A percentile compares a stretch with the other conserved stretches of the same genome.
Evolutionary conservation across 1,139 yeast genomes (phyloP).

Genomic region (Candida glucosophila): DNA sequence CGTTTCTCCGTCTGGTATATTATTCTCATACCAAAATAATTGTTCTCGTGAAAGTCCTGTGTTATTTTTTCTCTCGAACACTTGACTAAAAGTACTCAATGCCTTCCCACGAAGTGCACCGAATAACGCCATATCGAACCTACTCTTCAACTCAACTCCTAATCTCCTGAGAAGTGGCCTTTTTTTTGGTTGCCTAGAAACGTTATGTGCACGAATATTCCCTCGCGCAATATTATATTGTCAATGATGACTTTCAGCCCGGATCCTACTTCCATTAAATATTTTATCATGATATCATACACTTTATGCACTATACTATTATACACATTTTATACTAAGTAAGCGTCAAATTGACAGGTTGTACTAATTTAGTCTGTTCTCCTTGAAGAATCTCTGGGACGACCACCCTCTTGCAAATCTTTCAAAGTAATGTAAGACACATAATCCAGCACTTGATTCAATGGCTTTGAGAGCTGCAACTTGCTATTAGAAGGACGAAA

Average conservation of each 20-base stretch:
- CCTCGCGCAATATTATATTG: too few relatives aligned
- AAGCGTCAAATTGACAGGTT: too few relatives aligned
- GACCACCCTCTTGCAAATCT: slow-evolving; percentile 28
- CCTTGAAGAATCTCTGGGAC: slow-evolving; percentile 17
- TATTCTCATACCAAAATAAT: slow-evolving; percentile 54
- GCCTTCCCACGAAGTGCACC: slow-evolving; percentile 42
- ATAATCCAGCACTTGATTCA: slow-evolving; percentile 37
- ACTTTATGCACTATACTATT: too few relatives aligned
- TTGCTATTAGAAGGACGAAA: slow-evolving; percentile 35
- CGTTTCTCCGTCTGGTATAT: slow-evolving; percentile 63
- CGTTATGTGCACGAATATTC: too few relatives aligned
- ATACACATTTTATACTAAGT: too few relatives aligned
- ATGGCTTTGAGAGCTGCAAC: slow-evolving; percentile 24
- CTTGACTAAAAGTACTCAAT: slow-evolving; percentile 32
- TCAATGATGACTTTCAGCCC: too few relatives aligned
- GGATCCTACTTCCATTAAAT: too few relatives aligned
- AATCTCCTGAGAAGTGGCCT: too few relatives aligned
- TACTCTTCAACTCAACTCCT: too few relatives aligned
- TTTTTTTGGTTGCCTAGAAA: too few relatives aligned
- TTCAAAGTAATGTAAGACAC: slow-evolving; percentile 29
- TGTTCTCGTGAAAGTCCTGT: slow-evolving; percentile 53
- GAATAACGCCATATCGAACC: slow-evolving; percentile 46
- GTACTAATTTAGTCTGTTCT: too few relatives aligned
- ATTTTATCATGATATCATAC: too few relatives aligned
- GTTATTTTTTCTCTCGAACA: slow-evolving; percentile 28